Evolutionary conservation across 805 yeast genomes (phyloP).

Genomic region (Sungouiella thailandica): DNA sequence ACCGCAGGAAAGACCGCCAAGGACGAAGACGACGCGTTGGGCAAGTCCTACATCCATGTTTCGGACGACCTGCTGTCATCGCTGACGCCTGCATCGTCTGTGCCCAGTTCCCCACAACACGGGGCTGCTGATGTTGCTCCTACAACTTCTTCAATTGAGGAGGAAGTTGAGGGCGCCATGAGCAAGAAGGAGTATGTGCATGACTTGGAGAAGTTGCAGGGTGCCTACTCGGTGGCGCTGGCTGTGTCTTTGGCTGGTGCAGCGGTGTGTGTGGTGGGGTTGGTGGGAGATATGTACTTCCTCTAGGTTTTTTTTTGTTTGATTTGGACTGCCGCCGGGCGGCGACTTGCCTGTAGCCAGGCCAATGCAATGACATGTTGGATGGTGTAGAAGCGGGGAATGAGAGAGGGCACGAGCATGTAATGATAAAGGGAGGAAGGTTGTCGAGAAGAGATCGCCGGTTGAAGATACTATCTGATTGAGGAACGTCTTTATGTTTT

Average conservation of each 20-base stretch:
- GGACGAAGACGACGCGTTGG: constrained; percentile 25
- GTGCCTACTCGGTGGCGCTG: constrained; percentile 37
- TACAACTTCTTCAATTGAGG: constrained; percentile 24
- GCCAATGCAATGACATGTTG: not conserved
- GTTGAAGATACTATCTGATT: too few relatives aligned
- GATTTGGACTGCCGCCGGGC: not conserved
- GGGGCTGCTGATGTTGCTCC: constrained; percentile 4
- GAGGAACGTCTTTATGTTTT: too few relatives aligned
- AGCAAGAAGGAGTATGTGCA: constrained; percentile 31
- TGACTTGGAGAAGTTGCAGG: constrained; percentile 28
- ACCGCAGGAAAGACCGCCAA: not conserved
- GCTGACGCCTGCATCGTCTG: constrained; percentile 25
- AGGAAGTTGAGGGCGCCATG: constrained; percentile 40
- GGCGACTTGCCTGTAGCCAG: too few relatives aligned
- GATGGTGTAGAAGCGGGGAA: not conserved
- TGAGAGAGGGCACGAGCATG: too few relatives aligned
- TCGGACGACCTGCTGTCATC: constrained; percentile 33
- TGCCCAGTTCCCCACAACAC: constrained; percentile 21
- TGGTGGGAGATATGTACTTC: constrained; percentile 45
- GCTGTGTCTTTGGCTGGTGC: constrained; percentile 43
- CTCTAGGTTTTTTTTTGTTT: constrained; percentile 1
- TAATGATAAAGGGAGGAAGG: too few relatives aligned
- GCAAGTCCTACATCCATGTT: constrained; percentile 39
- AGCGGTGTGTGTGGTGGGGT: constrained; percentile 48
- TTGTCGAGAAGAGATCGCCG: too few relatives aligned